A percentile compares a stretch with the other conserved stretches of the same genome.
phyloP scores from a whole-genome alignment of 306 rosid genomes.

The Pyrus communis region DNA sequence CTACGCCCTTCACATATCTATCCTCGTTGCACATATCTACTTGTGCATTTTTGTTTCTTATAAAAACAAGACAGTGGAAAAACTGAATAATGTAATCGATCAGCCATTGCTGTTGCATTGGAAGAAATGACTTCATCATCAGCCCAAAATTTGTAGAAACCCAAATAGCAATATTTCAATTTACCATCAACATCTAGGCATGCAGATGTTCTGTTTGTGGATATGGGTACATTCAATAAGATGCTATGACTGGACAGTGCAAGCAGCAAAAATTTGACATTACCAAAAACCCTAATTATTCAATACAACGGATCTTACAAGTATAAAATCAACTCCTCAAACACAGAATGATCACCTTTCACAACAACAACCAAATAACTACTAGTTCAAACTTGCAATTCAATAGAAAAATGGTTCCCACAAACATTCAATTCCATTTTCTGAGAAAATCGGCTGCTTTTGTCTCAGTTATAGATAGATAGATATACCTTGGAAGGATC shows the following conservation, averaged over 20 bases:
- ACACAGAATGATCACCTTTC: neutral
- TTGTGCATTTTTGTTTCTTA: neutral
- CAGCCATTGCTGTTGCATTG: neutral
- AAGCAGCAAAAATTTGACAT: neutral
- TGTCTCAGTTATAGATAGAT: neutral
- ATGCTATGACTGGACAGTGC: neutral
- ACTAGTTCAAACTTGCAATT: neutral
- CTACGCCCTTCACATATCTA: neutral
- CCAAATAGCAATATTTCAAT: neutral
- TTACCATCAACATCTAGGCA: neutral
- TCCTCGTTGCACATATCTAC: neutral
- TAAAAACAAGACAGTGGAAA: neutral
- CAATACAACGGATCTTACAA: neutral
- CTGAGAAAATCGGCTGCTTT: neutral
- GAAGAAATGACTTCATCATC: neutral
- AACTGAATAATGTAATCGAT: neutral
- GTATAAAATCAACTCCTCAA: neutral
- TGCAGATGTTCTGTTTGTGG: neutral
- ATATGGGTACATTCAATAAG: too few species aligned
- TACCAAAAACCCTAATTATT: neutral
- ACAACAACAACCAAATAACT: neutral
- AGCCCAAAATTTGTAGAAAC: neutral
- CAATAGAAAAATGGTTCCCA: neutral
- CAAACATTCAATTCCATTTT: neutral
- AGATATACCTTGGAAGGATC: slow-evolving; percentile 72